Evolutionary conservation across 2,329 filamentous ascomycete species (phyloP).

Genomic region (Fusarium guadeloupense): DNA sequence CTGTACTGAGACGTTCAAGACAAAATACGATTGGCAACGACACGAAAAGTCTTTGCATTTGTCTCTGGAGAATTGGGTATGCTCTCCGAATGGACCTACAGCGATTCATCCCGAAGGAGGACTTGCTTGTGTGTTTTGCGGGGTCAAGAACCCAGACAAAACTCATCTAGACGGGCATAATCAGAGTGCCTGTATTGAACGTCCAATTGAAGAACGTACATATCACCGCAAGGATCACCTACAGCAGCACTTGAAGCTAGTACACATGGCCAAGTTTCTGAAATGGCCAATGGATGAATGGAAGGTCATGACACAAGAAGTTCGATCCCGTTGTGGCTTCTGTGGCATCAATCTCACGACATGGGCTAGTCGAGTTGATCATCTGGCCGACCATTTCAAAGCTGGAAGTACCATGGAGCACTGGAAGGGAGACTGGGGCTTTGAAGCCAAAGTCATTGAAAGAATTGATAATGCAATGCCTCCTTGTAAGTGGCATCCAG

Average conservation of each 20-base stretch:
- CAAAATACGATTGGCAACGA: slow-evolving; percentile 58
- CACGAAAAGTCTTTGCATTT: slow-evolving; percentile 60
- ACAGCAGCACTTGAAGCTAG: slow-evolving; percentile 52
- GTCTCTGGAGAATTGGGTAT: slow-evolving; percentile 59
- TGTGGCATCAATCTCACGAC: slow-evolving; percentile 50
- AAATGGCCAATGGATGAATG: slow-evolving; percentile 45
- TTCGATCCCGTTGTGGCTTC: slow-evolving; percentile 54
- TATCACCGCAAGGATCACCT: slow-evolving; percentile 57
- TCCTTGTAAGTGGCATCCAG: slow-evolving; percentile 45
- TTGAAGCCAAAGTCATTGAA: slow-evolving; percentile 50
- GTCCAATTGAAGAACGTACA: slow-evolving; percentile 52
- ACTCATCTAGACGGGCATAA: slow-evolving; percentile 51
- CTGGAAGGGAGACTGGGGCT: slow-evolving; percentile 57
- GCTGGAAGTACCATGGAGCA: slow-evolving; percentile 53
- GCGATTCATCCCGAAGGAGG: slow-evolving; percentile 51
- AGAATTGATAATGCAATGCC: slow-evolving; percentile 55
- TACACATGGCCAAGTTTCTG: slow-evolving; percentile 52
- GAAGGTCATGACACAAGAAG: slow-evolving; percentile 50
- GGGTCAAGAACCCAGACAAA: slow-evolving; percentile 45
- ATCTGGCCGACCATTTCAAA: slow-evolving; percentile 55
- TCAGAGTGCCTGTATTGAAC: slow-evolving; percentile 53
- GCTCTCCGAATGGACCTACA: slow-evolving; percentile 46
- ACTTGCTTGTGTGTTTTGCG: slow-evolving; percentile 50
- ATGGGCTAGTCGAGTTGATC: slow-evolving; percentile 50
- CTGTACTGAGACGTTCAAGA: slow-evolving; percentile 56